These are phyloP conservation scores for Teunomyces aglyptinius DNA, from an alignment of 805 yeast species.

Conservation along the genomic window DNA sequence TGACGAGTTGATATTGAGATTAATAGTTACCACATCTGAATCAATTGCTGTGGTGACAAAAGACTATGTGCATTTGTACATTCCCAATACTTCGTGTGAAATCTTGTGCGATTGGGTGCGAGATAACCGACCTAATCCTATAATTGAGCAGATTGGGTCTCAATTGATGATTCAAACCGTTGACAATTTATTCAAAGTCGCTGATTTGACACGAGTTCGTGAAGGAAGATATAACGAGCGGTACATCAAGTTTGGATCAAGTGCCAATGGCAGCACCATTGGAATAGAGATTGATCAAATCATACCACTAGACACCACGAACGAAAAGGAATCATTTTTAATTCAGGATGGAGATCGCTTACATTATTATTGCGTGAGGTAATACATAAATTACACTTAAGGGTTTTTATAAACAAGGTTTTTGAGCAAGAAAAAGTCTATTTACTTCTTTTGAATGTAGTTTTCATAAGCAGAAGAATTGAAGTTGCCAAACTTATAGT, in stretches of 20 bases:
- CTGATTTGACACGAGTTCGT: neutral
- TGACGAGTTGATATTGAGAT: neutral
- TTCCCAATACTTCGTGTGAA: neutral
- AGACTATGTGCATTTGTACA: neutral
- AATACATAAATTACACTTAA: neutral
- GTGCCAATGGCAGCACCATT: too few species aligned
- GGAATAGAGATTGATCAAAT: neutral
- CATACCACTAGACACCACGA: neutral
- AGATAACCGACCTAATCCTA: neutral
- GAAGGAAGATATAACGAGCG: neutral
- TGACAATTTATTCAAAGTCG: neutral
- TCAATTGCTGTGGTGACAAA: neutral
- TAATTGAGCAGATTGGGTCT: neutral
- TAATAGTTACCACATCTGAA: neutral
- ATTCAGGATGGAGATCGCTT: neutral
- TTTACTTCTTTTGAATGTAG: constrained; percentile 23
- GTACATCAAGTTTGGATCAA: neutral
- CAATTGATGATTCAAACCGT: neutral
- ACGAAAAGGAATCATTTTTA: neutral
- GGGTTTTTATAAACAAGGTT: neutral
- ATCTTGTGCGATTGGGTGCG: neutral
- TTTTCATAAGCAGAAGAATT: constrained; percentile 47
- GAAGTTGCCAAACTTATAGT: constrained; percentile 59
- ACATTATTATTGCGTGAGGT: neutral
- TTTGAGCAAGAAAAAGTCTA: neutral